Evolutionary conservation across 371 early-diverging fungal species (phyloP), one percentile per base, ranked within the genome.

Genomic region (Phascolomyces articulosus): DNA sequence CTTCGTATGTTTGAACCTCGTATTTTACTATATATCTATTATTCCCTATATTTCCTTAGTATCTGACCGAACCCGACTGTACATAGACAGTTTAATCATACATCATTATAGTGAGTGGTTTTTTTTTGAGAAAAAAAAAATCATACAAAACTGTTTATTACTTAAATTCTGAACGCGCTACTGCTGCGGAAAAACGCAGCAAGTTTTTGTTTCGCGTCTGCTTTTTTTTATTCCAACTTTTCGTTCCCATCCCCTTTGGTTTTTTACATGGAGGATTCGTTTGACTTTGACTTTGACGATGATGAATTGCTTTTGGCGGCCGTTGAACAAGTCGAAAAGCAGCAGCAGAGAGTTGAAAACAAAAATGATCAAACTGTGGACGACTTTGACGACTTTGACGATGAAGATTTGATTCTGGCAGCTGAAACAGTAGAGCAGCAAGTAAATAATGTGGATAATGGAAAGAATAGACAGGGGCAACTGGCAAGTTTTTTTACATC

Each of bases 371-470:
- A 26, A 44, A 21, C 48, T n/a, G 66, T 65, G 55, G 67, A 67
- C 53, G 65, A 63, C 34, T 55, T 64, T 8, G 65, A 64, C 23
- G 61, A 28, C 15, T 55, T 64, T 11, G 65, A 64, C 29, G 61
- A 28, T 16, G 70, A 53, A 13, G 60, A 49, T 28, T 60, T 71
- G 38, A 56, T 58, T 6, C 47, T 47, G 4, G 65, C 65, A 24
- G 47, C 67, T 38, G 67, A 71, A 58, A 34, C 58, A 6, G 68
- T 55, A 4, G 66, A 70, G n/a, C 13, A 62, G 23, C 48, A 51
- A 41, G 47, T 34, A 34, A 11, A 16, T n/a, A 59, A n/a, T 16
- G 27, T 18, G 4, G n/a, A 38, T 15, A 31, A 57, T 16, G 40
- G 60, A 2, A 40, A 38, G 24, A 29, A 29, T 9, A 41, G 26